Conservation (phyloP, 2,329 filamentous ascomycete species). For the Fusarium albidum region DNA sequence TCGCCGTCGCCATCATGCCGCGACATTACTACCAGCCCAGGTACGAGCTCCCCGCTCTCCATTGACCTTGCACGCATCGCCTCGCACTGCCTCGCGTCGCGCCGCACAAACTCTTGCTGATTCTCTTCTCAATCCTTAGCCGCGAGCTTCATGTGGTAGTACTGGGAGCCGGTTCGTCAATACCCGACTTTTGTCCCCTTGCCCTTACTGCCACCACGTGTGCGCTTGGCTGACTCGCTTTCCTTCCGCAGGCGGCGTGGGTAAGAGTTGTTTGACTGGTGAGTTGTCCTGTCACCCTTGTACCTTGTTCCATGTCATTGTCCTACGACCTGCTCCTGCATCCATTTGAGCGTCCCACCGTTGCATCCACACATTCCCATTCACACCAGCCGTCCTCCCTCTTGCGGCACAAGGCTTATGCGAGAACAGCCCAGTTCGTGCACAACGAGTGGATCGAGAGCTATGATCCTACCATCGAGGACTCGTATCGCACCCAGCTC, state of each 20-base stretch:
- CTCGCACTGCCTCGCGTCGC: too few relatives aligned
- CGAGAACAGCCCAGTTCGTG: constrained; percentile 79
- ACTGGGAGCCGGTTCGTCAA: constrained; percentile 74
- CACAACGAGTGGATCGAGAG: constrained; percentile 95
- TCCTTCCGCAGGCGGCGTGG: constrained; percentile 74
- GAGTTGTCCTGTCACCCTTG: constrained; percentile 42
- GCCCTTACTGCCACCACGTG: constrained; percentile 15
- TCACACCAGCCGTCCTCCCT: constrained; percentile 21
- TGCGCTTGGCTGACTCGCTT: constrained; percentile 42
- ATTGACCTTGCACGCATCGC: not conserved
- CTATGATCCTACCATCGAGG: constrained; percentile 82
- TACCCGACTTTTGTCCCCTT: constrained; percentile 15
- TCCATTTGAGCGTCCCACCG: constrained; percentile 16
- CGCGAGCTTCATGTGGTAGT: constrained; percentile 86
- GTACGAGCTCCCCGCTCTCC: constrained; percentile 23
- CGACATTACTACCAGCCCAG: constrained; percentile 41
- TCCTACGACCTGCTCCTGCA: constrained; percentile 10
- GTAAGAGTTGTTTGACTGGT: constrained; percentile 93
- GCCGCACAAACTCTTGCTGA: constrained; percentile 26
- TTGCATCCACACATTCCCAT: constrained; percentile 20
- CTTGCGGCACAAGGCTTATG: constrained; percentile 29
- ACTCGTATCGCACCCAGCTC: constrained; percentile 78
- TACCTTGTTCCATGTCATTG: constrained; percentile 23
- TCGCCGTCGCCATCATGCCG: constrained; percentile 35
- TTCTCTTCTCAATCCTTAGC: constrained; percentile 49